Conservation (phyloP, 176 grass and related monocot genomes). For the Oryza meridionalis region DNA sequence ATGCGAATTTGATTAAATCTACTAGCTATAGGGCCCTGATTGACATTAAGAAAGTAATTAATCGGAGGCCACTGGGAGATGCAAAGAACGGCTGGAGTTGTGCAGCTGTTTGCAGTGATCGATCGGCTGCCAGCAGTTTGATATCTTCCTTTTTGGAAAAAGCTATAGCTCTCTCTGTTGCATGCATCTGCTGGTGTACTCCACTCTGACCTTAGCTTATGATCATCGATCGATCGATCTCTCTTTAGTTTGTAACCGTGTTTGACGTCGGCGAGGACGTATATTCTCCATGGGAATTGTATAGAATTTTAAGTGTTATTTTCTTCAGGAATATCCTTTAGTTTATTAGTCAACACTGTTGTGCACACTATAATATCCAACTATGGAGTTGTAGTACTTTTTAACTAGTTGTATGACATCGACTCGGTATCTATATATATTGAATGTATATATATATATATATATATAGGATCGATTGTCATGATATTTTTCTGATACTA, state of each 20-base stretch:
- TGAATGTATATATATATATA: too few species aligned
- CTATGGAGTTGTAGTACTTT: too few species aligned
- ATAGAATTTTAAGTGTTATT: background rate
- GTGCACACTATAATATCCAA: too few species aligned
- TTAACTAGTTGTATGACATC: too few species aligned
- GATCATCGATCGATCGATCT: background rate
- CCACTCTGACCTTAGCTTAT: background rate
- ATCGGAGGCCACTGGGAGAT: background rate
- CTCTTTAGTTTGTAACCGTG: background rate
- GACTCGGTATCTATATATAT: too few species aligned
- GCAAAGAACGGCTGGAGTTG: constrained; percentile 42
- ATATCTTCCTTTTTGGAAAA: background rate
- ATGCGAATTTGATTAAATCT: background rate
- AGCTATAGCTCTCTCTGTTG: background rate
- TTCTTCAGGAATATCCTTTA: background rate
- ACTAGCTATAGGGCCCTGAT: background rate
- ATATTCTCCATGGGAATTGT: background rate
- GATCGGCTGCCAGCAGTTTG: background rate
- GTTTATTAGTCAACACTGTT: too few species aligned
- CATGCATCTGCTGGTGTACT: background rate
- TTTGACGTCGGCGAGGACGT: background rate
- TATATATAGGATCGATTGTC: too few species aligned
- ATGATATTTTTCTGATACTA: too few species aligned
- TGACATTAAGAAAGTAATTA: background rate
- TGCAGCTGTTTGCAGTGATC: background rate